phyloP scores from a whole-genome alignment of 306 rosid genomes.

The Spatholobus suberectus region DNA sequence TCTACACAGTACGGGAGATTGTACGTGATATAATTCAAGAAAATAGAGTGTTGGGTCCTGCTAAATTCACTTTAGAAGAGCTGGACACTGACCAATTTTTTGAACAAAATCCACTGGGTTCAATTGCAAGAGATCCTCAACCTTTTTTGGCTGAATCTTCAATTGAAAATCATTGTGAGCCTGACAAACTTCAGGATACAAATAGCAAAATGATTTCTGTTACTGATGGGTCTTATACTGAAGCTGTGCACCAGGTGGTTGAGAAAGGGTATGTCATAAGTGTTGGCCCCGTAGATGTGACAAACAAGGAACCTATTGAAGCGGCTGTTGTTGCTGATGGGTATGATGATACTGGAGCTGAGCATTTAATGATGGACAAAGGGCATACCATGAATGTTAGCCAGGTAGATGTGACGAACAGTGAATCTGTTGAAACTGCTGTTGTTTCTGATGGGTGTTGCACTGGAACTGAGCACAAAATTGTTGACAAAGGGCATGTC shows the following conservation, averaged over 20 bases:
- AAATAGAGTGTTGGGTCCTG: constrained; percentile 94
- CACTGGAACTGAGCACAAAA: neutral
- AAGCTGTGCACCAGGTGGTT: constrained; percentile 24
- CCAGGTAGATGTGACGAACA: constrained; percentile 41
- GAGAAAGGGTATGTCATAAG: constrained; percentile 40
- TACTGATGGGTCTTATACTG: constrained; percentile 44
- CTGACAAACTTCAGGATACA: constrained; percentile 39
- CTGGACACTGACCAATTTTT: constrained; percentile 45
- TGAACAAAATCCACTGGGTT: constrained; percentile 73
- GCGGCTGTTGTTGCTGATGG: constrained; percentile 28
- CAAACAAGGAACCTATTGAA: constrained; percentile 28
- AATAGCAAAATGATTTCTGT: constrained; percentile 44
- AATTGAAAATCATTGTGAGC: constrained; percentile 47
- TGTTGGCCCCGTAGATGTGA: constrained; percentile 48
- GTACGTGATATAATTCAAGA: constrained; percentile 96
- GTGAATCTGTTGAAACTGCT: constrained; percentile 7
- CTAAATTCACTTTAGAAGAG: constrained; percentile 63
- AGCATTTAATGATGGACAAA: constrained; percentile 24
- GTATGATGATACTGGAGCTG: constrained; percentile 15
- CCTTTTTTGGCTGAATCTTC: constrained; percentile 44
- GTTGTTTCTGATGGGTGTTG: constrained; percentile 32
- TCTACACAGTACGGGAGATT: constrained; percentile 97
- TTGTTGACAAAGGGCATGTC: constrained; percentile 33
- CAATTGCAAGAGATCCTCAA: constrained; percentile 66
- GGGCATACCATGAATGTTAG: constrained; percentile 46